Base-by-base conservation (phyloP, 495 filamentous ascomycete genomes). In the Lophiotrema nucula region DNA sequence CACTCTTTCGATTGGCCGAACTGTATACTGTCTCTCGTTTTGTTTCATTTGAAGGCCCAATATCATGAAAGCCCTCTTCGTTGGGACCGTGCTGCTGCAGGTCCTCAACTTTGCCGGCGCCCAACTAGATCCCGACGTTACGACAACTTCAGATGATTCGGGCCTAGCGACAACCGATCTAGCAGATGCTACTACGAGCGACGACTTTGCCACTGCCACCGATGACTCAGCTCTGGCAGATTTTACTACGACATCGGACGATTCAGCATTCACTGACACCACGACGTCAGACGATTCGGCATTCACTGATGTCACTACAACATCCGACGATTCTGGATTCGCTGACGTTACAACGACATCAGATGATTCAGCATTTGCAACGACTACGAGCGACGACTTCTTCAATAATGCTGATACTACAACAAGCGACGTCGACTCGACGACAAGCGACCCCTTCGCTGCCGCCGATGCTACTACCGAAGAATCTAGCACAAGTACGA, bases 21-120 rank as follows among this genome's bases (percentile, higher is more conserved):
- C 25, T 42, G 21, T 56, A 43, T 18, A 57, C 45, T 41, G 54
- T 57, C 54, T 49, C 33, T 49, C 54, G 22, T 31, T 57, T 42
- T 8, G 6, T 26, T 23, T 10, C 38, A 25, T 50, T 11, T 50
- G 26, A 50, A 18, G 24, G 25, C 19, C 22, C 11, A 24, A 18
- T 23, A 57, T 23, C 35, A 49, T 57, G 54, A 57, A 50, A 43
- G 46, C n/a, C 33, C 16, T 49, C 13, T 13, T 41, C 12, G 5
- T 50, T 6, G 44, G 54, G 44, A 5, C 28, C 4, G n/a, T 50
- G 35, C 24, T 48, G 18, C 22, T 57, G 23, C 45, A 43, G 24
- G 44, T 10, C 22, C 54, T 56, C 12, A 21, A 56, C 16, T 15
- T 35, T 35, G 31, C 31, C 31, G 15, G 53, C 28, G 2, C 53